Evolutionary conservation across 441 rosid species (phyloP), one percentile per base, ranked within the genome.

Genomic region (Pelargonium myrrhifolium): DNA sequence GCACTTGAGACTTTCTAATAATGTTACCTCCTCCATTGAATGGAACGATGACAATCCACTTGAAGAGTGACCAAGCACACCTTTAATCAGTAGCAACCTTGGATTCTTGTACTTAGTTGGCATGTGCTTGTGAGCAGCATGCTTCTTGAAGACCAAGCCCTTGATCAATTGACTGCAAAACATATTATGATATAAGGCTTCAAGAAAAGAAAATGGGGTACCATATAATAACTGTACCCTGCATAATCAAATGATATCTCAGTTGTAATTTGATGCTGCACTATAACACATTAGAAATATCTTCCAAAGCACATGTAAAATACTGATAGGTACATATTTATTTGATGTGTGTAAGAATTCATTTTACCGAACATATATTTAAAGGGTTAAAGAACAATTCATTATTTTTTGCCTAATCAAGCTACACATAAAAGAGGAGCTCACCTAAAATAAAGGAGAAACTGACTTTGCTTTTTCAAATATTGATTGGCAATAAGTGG

Each of bases 111-210:
- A 89, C 64, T 72, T 74, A 18, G 97, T 92, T 9, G 87, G 86
- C 99, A 94, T 94, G 84, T 89, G 98, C 80, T 94, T 94, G 86
- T 84, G 99, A 65, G 99, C 97, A 61, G 93, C 98, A 83, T 74
- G 93, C 84, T 92, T 94, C 73, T 92, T 92, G 68, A 94, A 94
- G 76, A 92, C 98, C 83, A 87, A 78, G 64, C 99, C 99, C 78
- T 77, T 85, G 76, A 94, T 80, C 70, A 94, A 81, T 79, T 88
- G 82, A 82, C 99, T 94, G 93, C 79, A 79, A 71, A 71, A 22
- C 17, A 22, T 11, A 9, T 24, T 24, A 22, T 26, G 9, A 22
- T 9, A 49, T 17, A 65, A 49, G 28, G 11, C 26, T 51, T 28
- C 12, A 64, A 42, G 28, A 53, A 18, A 17, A 67, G 11, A 45